phyloP scores from a whole-genome alignment of 768 basidiomycete genomes.

The Mrakia hoshinonis region DNA sequence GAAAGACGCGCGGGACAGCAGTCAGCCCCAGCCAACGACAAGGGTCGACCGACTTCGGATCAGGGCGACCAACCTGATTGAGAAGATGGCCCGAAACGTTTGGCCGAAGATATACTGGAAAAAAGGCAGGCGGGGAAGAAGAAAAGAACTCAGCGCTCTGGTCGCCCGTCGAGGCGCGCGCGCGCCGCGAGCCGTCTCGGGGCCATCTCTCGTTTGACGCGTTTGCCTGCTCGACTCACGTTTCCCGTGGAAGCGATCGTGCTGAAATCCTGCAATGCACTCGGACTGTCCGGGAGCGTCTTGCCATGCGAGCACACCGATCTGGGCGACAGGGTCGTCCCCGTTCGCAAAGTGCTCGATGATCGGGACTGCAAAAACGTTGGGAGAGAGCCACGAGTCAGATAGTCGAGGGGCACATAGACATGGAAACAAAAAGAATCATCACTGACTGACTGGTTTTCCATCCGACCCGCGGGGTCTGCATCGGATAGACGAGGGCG shows the following conservation, averaged over 20 bases:
- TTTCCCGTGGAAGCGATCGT: background rate
- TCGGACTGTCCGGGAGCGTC: background rate
- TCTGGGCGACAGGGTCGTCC: slow-evolving; percentile 32
- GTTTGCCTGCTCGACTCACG: no score
- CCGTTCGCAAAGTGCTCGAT: slow-evolving; percentile 36
- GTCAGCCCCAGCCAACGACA: background rate
- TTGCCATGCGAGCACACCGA: slow-evolving; percentile 32
- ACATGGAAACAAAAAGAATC: no score
- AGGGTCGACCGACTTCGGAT: background rate
- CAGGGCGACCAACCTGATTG: background rate
- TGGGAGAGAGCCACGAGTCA: no score
- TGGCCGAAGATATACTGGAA: background rate
- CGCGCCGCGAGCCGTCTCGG: no score
- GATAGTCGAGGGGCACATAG: no score
- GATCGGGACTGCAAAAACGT: no score
- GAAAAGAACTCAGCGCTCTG: background rate
- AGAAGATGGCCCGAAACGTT: background rate
- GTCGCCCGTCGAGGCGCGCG: no score
- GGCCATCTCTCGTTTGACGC: no score
- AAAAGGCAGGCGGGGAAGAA: background rate
- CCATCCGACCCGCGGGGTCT: background rate
- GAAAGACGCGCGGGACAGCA: background rate
- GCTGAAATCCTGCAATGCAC: background rate
- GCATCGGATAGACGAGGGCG: background rate
- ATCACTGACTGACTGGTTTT: slow-evolving; percentile 22